Conservation (phyloP, 352 stramenopile genomes). For the Achlya hypogyna region DNA sequence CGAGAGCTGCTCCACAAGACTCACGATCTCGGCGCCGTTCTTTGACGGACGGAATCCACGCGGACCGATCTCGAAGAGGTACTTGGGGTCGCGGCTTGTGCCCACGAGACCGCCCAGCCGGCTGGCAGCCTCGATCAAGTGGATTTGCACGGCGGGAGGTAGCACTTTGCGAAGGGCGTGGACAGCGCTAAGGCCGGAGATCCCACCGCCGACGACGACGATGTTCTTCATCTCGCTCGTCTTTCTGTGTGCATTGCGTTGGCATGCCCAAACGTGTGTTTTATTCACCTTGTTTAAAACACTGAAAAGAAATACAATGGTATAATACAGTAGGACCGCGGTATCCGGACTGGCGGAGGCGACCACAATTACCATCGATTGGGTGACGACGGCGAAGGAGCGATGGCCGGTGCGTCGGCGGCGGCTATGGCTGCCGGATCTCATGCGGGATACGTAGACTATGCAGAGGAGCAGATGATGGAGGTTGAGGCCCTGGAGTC, state of each 20-base stretch:
- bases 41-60: conserved; percentile 75
- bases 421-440: background rate
- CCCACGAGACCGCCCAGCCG: conserved; percentile 58
- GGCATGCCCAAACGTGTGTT: no score
- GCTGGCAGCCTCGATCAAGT: conserved; percentile 53
- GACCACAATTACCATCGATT: conserved; percentile 9
- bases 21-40: conserved; percentile 78
- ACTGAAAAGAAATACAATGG: background rate
- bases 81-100: conserved; percentile 42
- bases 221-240: conserved; percentile 31
- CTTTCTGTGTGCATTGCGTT: no score
- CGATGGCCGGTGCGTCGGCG: conserved; percentile 14
- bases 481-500: conserved; percentile 83
- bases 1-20: conserved; percentile 65
- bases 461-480: conserved; percentile 83
- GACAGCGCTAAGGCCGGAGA: conserved; percentile 68
- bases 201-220: conserved; percentile 72
- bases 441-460: conserved; percentile 40
- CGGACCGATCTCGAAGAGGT: conserved; percentile 78
- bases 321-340: background rate
- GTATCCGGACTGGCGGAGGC: background rate
- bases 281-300: background rate
- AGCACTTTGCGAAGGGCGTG: conserved; percentile 63
- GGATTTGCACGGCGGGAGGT: conserved; percentile 31
- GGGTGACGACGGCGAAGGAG: background rate